Conservation (phyloP, 495 filamentous ascomycete species). For the Xanthoparmelia taractica region DNA sequence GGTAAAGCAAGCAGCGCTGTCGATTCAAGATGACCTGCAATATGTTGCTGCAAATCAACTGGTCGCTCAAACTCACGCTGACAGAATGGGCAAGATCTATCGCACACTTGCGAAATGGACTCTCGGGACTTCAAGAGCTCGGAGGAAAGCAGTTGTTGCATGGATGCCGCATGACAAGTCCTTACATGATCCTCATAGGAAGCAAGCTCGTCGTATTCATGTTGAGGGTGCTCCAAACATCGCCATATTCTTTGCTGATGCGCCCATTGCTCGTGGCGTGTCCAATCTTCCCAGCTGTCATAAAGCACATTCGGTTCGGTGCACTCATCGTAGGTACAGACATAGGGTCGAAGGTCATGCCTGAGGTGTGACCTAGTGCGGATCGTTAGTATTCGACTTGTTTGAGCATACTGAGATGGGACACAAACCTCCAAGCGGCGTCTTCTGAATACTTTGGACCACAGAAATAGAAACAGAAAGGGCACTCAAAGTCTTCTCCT, state of each 20-base stretch:
- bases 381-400: neutral
- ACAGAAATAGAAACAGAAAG: conserved; percentile 27
- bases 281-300: conserved; percentile 29
- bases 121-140: conserved; percentile 6
- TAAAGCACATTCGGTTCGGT: conserved; percentile 25
- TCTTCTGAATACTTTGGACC: conserved; percentile 14
- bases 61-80: neutral
- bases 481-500: conserved; percentile 19
- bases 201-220: neutral
- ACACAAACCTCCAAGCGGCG: conserved; percentile 17
- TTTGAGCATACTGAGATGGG: neutral
- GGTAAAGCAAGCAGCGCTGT: conserved; percentile 10
- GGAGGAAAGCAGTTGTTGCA: neutral
- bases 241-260: conserved; percentile 18
- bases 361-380: conserved; percentile 25
- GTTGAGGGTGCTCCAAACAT: conserved; percentile 9
- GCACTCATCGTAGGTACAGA: conserved; percentile 29
- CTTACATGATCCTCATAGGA: conserved; percentile 12
- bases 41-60: conserved; percentile 13
- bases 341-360: conserved; percentile 30
- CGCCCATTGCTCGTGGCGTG: conserved; percentile 26
- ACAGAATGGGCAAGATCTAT: conserved; percentile 15
- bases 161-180: neutral
- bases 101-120: conserved; percentile 6
- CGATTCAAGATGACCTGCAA: conserved; percentile 11